Evolutionary conservation across 1,139 yeast species (phyloP).

Genomic region (Hyphopichia burtonii): DNA sequence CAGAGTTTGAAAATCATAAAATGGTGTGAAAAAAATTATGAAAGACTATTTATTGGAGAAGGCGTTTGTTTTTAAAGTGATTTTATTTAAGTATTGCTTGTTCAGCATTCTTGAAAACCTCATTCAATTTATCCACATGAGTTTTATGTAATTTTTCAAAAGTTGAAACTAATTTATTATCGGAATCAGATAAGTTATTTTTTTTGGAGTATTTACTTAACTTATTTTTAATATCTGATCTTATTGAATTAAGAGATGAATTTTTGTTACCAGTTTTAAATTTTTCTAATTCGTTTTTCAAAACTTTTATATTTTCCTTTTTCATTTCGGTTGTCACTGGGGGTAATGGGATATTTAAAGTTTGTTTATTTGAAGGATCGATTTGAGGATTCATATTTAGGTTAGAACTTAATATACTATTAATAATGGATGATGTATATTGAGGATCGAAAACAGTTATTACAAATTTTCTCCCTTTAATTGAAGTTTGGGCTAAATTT

Average conservation of each 20-base stretch:
- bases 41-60: constrained; percentile 32
- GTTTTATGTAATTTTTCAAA: constrained; percentile 69
- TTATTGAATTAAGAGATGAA: constrained; percentile 56
- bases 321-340: constrained; percentile 72
- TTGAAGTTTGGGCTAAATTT: constrained; percentile 70
- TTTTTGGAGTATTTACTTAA: constrained; percentile 45
- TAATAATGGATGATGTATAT: constrained; percentile 64
- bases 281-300: constrained; percentile 65
- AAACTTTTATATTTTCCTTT: constrained; percentile 52
- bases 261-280: constrained; percentile 51
- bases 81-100: constrained; percentile 39
- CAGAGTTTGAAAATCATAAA: constrained; percentile 33
- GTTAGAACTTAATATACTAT: constrained; percentile 66
- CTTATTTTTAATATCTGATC: constrained; percentile 61
- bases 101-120: constrained; percentile 60
- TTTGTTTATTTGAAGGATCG: constrained; percentile 70
- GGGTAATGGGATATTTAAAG: constrained; percentile 73
- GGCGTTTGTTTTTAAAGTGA: constrained; percentile 19
- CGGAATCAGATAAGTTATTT: constrained; percentile 49
- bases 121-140: constrained; percentile 57
- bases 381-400: constrained; percentile 78
- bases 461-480: constrained; percentile 67
- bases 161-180: constrained; percentile 52
- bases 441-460: constrained; percentile 84
- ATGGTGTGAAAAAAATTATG: constrained; percentile 40